Evolutionary conservation across 2,329 filamentous ascomycete genomes (phyloP).

Genomic region (Calonectria crousiana): DNA sequence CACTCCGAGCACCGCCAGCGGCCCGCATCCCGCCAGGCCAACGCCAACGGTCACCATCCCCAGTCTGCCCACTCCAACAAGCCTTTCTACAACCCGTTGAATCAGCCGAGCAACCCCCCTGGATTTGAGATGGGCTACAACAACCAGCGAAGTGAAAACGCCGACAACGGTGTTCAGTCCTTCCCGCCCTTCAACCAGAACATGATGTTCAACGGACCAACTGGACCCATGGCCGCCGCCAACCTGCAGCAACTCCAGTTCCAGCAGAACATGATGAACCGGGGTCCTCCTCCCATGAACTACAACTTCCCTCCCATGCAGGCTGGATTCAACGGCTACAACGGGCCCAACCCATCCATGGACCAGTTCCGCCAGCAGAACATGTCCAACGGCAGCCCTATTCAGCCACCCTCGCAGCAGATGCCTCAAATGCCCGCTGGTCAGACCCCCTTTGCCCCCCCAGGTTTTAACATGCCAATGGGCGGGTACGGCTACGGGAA

Average conservation of each 20-base stretch:
- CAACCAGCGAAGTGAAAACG: constrained; percentile 64
- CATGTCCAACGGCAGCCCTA: constrained; percentile 64
- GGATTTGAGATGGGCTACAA: constrained; percentile 66
- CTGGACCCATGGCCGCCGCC: constrained; percentile 58
- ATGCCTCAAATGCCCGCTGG: constrained; percentile 56
- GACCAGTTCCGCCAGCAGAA: constrained; percentile 69
- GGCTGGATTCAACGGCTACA: constrained; percentile 67
- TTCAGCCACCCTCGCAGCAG: constrained; percentile 58
- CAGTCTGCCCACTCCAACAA: constrained; percentile 57
- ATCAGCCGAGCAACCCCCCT: constrained; percentile 52
- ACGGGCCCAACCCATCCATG: constrained; percentile 59
- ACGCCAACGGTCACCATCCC: constrained; percentile 56
- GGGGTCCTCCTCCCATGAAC: constrained; percentile 65
- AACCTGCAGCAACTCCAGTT: constrained; percentile 69
- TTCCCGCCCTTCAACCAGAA: constrained; percentile 65
- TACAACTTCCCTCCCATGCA: constrained; percentile 70
- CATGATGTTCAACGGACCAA: constrained; percentile 63
- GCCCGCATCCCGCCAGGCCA: constrained; percentile 67
- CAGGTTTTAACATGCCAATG: constrained; percentile 64
- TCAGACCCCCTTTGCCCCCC: constrained; percentile 61
- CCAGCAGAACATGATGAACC: constrained; percentile 69
- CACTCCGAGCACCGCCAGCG: constrained; percentile 65
- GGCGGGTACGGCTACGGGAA: constrained; percentile 60
- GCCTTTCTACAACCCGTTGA: constrained; percentile 67
- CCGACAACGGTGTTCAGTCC: constrained; percentile 61